phyloP scores from a whole-genome alignment of 2,329 filamentous ascomycete species.

The Penicillium vulpinum region DNA sequence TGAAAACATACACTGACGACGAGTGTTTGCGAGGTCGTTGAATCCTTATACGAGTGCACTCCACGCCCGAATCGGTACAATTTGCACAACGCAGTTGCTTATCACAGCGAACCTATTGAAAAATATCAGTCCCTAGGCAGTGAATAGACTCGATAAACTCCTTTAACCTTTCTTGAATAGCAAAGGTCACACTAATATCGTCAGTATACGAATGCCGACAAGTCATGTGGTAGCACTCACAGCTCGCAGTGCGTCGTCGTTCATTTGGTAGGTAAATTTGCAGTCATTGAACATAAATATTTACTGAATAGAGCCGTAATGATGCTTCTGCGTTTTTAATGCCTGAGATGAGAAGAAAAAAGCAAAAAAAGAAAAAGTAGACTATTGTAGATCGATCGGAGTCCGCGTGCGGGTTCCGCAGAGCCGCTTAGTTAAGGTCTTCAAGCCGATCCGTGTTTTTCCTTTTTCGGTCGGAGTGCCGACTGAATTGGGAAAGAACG shows the following conservation, averaged over 20 bases:
- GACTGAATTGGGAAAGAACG: neutral
- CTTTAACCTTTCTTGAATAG: conserved; percentile 27
- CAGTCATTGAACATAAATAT: neutral
- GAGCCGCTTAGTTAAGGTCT: neutral
- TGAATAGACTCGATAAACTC: neutral
- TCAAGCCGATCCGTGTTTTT: neutral
- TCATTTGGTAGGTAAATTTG: conserved; percentile 7
- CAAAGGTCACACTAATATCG: conserved; percentile 26
- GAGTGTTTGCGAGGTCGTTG: conserved; percentile 13
- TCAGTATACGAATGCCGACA: neutral
- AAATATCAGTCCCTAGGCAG: neutral
- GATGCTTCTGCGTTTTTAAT: neutral
- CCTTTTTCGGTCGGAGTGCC: conserved; percentile 12
- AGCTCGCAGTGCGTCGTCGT: conserved; percentile 15
- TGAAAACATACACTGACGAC: conserved; percentile 13
- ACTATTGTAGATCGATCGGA: neutral
- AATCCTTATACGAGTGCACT: conserved; percentile 23
- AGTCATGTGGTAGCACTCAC: conserved; percentile 11
- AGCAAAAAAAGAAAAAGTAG: neutral
- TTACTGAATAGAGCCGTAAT: neutral
- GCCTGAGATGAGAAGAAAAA: neutral
- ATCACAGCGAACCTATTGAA: conserved; percentile 27
- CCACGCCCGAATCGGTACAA: conserved; percentile 24
- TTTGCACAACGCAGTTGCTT: conserved; percentile 25
- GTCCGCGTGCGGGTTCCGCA: neutral